Conservation (phyloP, 208 protist species). For the Blastocrithidia nonstop region DNA sequence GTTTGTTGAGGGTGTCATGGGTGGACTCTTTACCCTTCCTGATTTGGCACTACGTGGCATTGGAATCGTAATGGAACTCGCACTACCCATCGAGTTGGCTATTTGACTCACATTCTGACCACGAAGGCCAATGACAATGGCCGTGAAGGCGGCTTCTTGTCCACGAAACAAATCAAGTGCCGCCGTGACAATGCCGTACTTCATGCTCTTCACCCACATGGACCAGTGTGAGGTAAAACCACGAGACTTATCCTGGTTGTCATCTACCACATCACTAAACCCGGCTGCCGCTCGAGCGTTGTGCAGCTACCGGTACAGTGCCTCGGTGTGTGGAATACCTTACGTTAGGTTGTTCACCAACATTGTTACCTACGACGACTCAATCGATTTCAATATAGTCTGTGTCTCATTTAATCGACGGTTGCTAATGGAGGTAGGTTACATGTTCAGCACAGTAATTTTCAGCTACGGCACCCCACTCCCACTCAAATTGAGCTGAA, state of each 20-base stretch:
- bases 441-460: conserved; percentile 34
- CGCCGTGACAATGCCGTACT: conserved; percentile 22
- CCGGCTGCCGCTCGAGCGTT: conserved; percentile 18
- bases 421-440: conserved; percentile 13
- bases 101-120: conserved; percentile 12
- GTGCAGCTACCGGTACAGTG: conserved; percentile 29
- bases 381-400: conserved; percentile 19
- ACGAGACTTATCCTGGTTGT: conserved; percentile 9
- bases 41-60: conserved; percentile 71
- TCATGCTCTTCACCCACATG: conserved; percentile 54
- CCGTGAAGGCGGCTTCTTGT: conserved; percentile 22
- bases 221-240: conserved; percentile 19
- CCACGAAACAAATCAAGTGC: conserved; percentile 16
- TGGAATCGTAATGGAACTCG: conserved; percentile 77
- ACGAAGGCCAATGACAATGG: conserved; percentile 17
- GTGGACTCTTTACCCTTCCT: conserved; percentile 33
- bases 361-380: conserved; percentile 15
- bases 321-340: conserved; percentile 11
- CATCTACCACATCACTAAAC: conserved; percentile 57
- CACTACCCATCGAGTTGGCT: too few species aligned
- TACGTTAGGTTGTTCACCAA: conserved; percentile 54
- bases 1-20: conserved; percentile 7
- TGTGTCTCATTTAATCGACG: conserved; percentile 21
- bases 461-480: conserved; percentile 16
- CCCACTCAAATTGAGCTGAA: conserved; percentile 29